These are phyloP conservation scores for Penicillium fuscoglaucum DNA, from an alignment of 2,329 filamentous ascomycete genomes.

Conservation along the genomic window DNA sequence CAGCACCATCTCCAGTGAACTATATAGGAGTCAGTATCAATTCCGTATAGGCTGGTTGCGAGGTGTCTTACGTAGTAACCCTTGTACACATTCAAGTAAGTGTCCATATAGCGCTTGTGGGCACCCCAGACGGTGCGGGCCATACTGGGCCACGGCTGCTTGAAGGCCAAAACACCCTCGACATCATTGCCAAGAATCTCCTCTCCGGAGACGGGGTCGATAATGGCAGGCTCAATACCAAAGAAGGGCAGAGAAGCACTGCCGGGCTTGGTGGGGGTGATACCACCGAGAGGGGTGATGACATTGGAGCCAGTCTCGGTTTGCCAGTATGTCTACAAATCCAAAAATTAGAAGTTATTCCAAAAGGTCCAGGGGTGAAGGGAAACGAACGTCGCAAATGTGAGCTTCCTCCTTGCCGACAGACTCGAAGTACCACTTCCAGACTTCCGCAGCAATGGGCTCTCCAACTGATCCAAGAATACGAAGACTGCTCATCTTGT, in stretches of 20 bases:
- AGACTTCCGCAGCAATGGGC: slow-evolving; percentile 95
- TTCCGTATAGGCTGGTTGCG: slow-evolving; percentile 1
- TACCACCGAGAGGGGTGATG: slow-evolving; percentile 86
- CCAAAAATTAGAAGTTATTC: slow-evolving; percentile 11
- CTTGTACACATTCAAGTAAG: slow-evolving; percentile 95
- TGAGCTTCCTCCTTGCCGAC: slow-evolving; percentile 93
- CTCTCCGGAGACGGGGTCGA: slow-evolving; percentile 91
- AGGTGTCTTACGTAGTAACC: slow-evolving; percentile 80
- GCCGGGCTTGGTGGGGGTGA: slow-evolving; percentile 95
- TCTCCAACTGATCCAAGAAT: slow-evolving; percentile 94
- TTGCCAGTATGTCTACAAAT: slow-evolving; percentile 92
- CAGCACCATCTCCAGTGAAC: slow-evolving; percentile 75
- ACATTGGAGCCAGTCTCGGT: slow-evolving; percentile 97
- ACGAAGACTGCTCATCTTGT: slow-evolving; percentile 83
- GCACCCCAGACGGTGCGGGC: slow-evolving; percentile 95
- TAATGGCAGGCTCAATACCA: slow-evolving; percentile 94
- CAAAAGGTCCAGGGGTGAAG: not conserved
- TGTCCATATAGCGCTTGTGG: slow-evolving; percentile 98
- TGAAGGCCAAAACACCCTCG: slow-evolving; percentile 94
- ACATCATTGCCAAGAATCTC: slow-evolving; percentile 95
- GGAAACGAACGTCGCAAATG: slow-evolving; percentile 78
- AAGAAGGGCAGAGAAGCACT: slow-evolving; percentile 97
- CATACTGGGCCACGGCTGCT: slow-evolving; percentile 98
- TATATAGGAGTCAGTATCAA: slow-evolving; percentile 22
- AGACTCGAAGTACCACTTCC: slow-evolving; percentile 98